Evolutionary conservation across 2,329 filamentous ascomycete genomes (phyloP).

Genomic region (Nothophoma quercina): DNA sequence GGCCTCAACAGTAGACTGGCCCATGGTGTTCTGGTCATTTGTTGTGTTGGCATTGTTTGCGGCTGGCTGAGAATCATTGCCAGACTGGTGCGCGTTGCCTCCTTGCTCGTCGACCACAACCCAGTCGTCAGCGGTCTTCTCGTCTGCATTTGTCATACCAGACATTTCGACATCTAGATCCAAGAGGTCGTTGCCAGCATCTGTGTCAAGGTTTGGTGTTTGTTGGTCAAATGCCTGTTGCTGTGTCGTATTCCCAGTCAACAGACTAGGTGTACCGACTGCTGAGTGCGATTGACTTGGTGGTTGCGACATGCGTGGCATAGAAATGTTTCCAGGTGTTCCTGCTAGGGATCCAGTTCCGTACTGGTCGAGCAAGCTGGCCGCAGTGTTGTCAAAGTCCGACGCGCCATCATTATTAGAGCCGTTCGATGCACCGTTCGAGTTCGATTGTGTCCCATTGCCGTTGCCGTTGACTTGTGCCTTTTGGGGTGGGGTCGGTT

Average conservation of each 20-base stretch:
- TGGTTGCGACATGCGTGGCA: conserved; percentile 61
- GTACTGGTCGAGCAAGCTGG: conserved; percentile 73
- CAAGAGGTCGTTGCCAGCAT: conserved; percentile 44
- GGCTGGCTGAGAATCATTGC: conserved; percentile 26
- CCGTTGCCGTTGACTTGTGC: conserved; percentile 43
- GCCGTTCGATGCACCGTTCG: conserved; percentile 47
- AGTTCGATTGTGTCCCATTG: conserved; percentile 33
- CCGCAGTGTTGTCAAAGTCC: conserved; percentile 55
- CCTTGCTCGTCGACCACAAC: conserved; percentile 43
- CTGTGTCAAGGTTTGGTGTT: conserved; percentile 33
- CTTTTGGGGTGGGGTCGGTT: conserved; percentile 39
- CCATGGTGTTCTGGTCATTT: conserved; percentile 24
- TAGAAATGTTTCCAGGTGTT: conserved; percentile 67
- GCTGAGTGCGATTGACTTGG: conserved; percentile 66
- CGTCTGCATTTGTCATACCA: conserved; percentile 55
- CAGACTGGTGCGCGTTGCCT: conserved; percentile 27
- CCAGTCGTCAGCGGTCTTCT: conserved; percentile 46
- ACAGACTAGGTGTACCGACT: conserved; percentile 62
- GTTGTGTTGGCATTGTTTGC: conserved; percentile 27
- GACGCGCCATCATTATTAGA: conserved; percentile 38
- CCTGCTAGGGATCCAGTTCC: conserved; percentile 67
- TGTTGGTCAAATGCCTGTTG: conserved; percentile 36
- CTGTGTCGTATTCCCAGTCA: conserved; percentile 30
- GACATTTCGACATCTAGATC: conserved; percentile 65
- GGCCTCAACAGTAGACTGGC: conserved; percentile 35